Conservation (phyloP, 495 filamentous ascomycete species). For the Penicillium paxilli region DNA sequence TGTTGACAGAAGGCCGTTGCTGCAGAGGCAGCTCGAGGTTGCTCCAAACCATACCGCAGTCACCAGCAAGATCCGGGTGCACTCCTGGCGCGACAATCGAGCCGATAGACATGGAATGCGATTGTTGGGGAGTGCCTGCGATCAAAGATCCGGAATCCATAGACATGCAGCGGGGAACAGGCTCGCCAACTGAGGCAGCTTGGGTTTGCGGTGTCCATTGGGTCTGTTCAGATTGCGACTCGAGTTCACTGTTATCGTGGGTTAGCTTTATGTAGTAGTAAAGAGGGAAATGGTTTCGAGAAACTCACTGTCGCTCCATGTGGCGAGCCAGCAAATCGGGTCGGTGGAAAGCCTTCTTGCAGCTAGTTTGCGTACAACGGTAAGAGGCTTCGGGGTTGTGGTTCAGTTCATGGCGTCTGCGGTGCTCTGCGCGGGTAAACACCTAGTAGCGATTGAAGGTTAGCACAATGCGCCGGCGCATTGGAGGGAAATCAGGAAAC, state of each 20-base stretch:
- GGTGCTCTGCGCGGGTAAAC: slow-evolving; percentile 83
- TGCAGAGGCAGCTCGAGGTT: slow-evolving; percentile 40
- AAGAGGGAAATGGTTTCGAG: neutral
- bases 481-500: neutral
- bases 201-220: slow-evolving; percentile 35
- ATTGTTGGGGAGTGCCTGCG: slow-evolving; percentile 27
- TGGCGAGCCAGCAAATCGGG: slow-evolving; percentile 78
- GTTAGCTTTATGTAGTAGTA: slow-evolving; percentile 5
- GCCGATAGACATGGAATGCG: slow-evolving; percentile 46
- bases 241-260: slow-evolving; percentile 33
- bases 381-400: slow-evolving; percentile 70
- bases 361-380: slow-evolving; percentile 65
- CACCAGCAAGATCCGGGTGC: slow-evolving; percentile 39
- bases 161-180: slow-evolving; percentile 31
- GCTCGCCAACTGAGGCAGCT: slow-evolving; percentile 20
- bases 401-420: slow-evolving; percentile 82
- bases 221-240: slow-evolving; percentile 36
- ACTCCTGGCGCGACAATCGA: slow-evolving; percentile 44
- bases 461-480: slow-evolving; percentile 4
- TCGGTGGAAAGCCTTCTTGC: slow-evolving; percentile 78
- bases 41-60: slow-evolving; percentile 41
- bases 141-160: slow-evolving; percentile 29
- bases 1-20: slow-evolving; percentile 26
- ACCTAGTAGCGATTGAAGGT: slow-evolving; percentile 46
- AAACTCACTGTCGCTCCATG: slow-evolving; percentile 76